Conservation (phyloP, 306 rosid species). For the Castanospermum australe region DNA sequence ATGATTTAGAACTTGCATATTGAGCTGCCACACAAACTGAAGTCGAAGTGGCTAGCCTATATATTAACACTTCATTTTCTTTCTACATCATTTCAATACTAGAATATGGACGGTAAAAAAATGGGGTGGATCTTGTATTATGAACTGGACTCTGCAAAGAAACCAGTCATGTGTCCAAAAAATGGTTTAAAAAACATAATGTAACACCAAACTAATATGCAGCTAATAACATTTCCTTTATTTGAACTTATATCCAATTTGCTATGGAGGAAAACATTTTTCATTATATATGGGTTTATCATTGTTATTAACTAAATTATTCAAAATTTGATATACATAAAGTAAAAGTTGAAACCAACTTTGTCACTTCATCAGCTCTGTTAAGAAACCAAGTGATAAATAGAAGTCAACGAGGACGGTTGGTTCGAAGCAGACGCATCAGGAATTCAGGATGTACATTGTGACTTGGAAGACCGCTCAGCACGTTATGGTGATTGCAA, state of each 20-base stretch:
- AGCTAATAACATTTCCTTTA: background rate
- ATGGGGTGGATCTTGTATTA: background rate
- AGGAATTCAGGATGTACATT: background rate
- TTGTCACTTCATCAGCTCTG: conserved; percentile 5
- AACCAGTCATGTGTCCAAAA: background rate
- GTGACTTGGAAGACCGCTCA: background rate
- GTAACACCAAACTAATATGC: background rate
- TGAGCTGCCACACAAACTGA: background rate
- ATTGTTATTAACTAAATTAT: background rate
- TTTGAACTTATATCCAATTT: background rate
- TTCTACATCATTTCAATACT: background rate
- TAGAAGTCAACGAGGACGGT: conserved; percentile 27
- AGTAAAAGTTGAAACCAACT: conserved; percentile 7
- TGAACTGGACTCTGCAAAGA: background rate
- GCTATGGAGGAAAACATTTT: background rate
- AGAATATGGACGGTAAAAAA: background rate
- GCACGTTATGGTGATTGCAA: conserved; percentile 27
- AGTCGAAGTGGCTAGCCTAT: background rate
- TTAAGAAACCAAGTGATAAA: background rate
- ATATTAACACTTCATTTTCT: background rate
- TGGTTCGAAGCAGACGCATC: conserved; percentile 19
- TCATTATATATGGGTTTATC: background rate
- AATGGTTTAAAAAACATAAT: background rate
- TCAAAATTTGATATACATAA: background rate
- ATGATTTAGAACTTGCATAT: background rate